A percentile compares a stretch with the other conserved stretches of the same genome.
phyloP scores from a whole-genome alignment of 2,329 filamentous ascomycete genomes.

The Huntiella bhutanensis region DNA sequence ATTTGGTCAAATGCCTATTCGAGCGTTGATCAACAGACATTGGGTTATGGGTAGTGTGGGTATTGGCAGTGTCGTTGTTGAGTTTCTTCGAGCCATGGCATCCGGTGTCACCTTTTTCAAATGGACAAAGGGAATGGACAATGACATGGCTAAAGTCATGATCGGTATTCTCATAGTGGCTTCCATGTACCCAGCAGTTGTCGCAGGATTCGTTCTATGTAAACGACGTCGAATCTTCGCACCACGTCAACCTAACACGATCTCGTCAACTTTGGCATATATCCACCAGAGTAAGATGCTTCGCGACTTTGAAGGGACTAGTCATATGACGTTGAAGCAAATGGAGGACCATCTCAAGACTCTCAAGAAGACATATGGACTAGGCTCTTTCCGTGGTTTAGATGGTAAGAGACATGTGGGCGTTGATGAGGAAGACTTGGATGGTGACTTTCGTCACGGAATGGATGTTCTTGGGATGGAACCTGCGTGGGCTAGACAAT shows the following conservation, averaged over 20 bases:
- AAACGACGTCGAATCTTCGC: conserved; percentile 51
- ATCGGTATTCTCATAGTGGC: conserved; percentile 41
- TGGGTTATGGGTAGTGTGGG: conserved; percentile 49
- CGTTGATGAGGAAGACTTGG: conserved; percentile 57
- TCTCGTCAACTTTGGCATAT: conserved; percentile 56
- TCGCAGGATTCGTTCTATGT: conserved; percentile 40
- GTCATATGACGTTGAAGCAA: conserved; percentile 37
- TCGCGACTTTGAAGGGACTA: conserved; percentile 53
- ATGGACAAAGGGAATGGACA: conserved; percentile 38
- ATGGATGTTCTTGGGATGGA: conserved; percentile 17
- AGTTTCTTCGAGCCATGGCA: conserved; percentile 52
- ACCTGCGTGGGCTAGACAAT: too few species aligned
- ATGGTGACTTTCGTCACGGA: conserved; percentile 46
- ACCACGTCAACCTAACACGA: conserved; percentile 60
- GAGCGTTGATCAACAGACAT: conserved; percentile 44
- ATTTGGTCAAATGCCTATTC: conserved; percentile 44
- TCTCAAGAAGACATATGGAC: conserved; percentile 48
- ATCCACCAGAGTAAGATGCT: conserved; percentile 70
- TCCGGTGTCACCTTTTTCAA: conserved; percentile 42
- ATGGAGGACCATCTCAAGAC: conserved; percentile 43
- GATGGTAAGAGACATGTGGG: conserved; percentile 59
- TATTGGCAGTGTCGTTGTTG: conserved; percentile 51
- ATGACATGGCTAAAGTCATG: conserved; percentile 14
- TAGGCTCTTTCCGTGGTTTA: conserved; percentile 59
- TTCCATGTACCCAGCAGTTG: conserved; percentile 42